Evolutionary conservation across 1,284 basidiomycete genomes (phyloP), one percentile per base, ranked within the genome.

Genomic region (Kalmanozyma brasiliensis): DNA sequence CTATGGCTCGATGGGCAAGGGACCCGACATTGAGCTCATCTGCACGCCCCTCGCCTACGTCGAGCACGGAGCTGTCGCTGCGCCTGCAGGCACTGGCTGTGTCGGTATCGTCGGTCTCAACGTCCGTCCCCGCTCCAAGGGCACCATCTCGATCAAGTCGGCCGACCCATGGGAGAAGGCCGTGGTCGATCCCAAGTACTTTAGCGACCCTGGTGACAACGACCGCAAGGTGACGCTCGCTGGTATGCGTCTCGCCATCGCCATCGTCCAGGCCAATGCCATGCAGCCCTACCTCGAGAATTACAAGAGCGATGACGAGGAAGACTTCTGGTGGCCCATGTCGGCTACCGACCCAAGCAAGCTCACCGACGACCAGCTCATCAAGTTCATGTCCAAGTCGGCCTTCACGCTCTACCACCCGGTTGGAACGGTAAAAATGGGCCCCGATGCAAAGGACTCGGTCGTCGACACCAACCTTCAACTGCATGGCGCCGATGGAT

Each of bases 321-420:
- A 52, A 17, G 57, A 58, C 45, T 62, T 70, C 48, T 73, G n/a
- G 34, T 73, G 71, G 71, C 71, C 71, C 3, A 17, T 32, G 4
- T 57, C 73, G 2, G 49, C 71, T 3, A 53, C 55, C 8, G 64
- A 83, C 29, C 65, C 81, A 19, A 49, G 74, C 68, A 68, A 73
- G 40, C 42, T 73, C 10, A 64, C 62, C 22, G 68, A 75, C 55
- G 60, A 74, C 26, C 68, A 83, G 35, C 51, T 78, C 13, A 48
- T 73, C 34, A 68, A 74, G 24, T 78, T 77, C 32, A 80, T 89
- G 11, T 80, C 84, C 48, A 79, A 84, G 29, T 84, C 87, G 16
- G 79, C 86, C 3, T 86, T 88, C 70, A 89, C 88, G 7, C 76
- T 90, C 33, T 88, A 86, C 69, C 87, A 88, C 70, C 87, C 87